Percentiles rank a stretch among this genome's conserved stretches.
Evolutionary conservation across 495 filamentous ascomycete genomes (phyloP).

Genomic region (Penicillium arizonense): DNA sequence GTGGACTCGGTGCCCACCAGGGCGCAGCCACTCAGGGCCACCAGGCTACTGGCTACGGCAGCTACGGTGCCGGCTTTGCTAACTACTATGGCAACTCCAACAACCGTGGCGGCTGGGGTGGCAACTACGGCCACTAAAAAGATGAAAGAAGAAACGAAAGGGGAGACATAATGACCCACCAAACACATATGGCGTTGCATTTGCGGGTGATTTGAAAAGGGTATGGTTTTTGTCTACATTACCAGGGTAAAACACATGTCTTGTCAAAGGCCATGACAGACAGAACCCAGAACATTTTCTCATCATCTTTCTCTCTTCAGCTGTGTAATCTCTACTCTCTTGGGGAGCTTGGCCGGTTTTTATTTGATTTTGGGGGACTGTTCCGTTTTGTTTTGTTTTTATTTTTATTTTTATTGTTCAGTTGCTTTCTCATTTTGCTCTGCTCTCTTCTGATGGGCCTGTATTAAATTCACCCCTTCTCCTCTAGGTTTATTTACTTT

Average conservation of each 20-base stretch:
- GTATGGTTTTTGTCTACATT: slow-evolving; percentile 23
- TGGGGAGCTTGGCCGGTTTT: slow-evolving; percentile 46
- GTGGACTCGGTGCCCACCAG: slow-evolving; percentile 66
- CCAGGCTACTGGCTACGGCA: slow-evolving; percentile 58
- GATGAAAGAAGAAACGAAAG: slow-evolving; percentile 2
- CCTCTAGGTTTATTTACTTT: slow-evolving; percentile 29
- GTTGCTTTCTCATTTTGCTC: slow-evolving; percentile 13
- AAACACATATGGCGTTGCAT: slow-evolving; percentile 40
- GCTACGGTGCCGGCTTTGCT: slow-evolving; percentile 61
- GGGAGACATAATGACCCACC: slow-evolving; percentile 13
- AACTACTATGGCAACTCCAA: slow-evolving; percentile 61
- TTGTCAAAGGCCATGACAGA: slow-evolving; percentile 18
- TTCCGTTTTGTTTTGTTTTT: slow-evolving; percentile 16
- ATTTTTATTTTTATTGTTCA: slow-evolving; percentile 18
- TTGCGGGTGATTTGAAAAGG: slow-evolving; percentile 32
- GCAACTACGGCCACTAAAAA: slow-evolving; percentile 15
- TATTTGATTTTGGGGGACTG: slow-evolving; percentile 18
- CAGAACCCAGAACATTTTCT: slow-evolving; percentile 24
- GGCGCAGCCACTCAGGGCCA: slow-evolving; percentile 56
- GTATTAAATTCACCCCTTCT: slow-evolving; percentile 40
- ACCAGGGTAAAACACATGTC: slow-evolving; percentile 10
- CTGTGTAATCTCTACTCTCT: slow-evolving; percentile 50
- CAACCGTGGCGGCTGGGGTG: slow-evolving; percentile 12
- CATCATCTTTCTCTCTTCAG: slow-evolving; percentile 30
- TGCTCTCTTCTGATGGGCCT: slow-evolving; percentile 25